Evolutionary conservation across 2,329 filamentous ascomycete genomes (phyloP).

Genomic region (Diaporthe capsici): DNA sequence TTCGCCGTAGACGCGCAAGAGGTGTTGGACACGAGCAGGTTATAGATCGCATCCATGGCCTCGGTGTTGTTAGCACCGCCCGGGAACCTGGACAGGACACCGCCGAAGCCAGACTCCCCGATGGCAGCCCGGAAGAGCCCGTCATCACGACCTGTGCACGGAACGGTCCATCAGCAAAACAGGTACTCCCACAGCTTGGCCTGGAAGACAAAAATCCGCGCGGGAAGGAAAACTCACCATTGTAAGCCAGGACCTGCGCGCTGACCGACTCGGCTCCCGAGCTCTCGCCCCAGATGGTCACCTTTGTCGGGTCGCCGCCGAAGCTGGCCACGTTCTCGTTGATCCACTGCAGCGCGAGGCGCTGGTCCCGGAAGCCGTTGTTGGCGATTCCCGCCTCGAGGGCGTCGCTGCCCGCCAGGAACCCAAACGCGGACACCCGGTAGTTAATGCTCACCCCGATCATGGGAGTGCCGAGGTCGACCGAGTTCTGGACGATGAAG

Average conservation of each 20-base stretch:
- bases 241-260: slow-evolving; percentile 62
- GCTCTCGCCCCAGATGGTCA: slow-evolving; percentile 67
- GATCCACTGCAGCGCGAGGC: slow-evolving; percentile 62
- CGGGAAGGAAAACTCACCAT: slow-evolving; percentile 49
- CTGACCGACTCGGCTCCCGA: slow-evolving; percentile 63
- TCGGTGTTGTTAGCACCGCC: slow-evolving; percentile 52
- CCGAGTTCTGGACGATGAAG: slow-evolving; percentile 66
- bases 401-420: slow-evolving; percentile 59
- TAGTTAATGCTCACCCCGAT: slow-evolving; percentile 66
- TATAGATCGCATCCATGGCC: slow-evolving; percentile 47
- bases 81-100: slow-evolving; percentile 48
- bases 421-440: slow-evolving; percentile 62
- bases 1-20: slow-evolving; percentile 48
- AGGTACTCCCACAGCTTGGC: fast-evolving
- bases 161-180: background rate
- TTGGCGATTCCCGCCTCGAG: slow-evolving; percentile 60
- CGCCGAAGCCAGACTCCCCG: slow-evolving; percentile 62
- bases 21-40: slow-evolving; percentile 48
- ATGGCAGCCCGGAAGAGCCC: slow-evolving; percentile 65
- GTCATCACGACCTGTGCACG: slow-evolving; percentile 57
- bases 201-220: background rate
- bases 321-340: slow-evolving; percentile 62
- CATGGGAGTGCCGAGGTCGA: slow-evolving; percentile 60
- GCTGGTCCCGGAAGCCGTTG: slow-evolving; percentile 63
- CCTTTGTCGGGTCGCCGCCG: slow-evolving; percentile 59